A percentile compares a stretch with the other conserved stretches of the same genome.
These are phyloP conservation scores for Alisma plantagoaquatica DNA, from an alignment of 106 monocot species.

Conservation along the genomic window DNA sequence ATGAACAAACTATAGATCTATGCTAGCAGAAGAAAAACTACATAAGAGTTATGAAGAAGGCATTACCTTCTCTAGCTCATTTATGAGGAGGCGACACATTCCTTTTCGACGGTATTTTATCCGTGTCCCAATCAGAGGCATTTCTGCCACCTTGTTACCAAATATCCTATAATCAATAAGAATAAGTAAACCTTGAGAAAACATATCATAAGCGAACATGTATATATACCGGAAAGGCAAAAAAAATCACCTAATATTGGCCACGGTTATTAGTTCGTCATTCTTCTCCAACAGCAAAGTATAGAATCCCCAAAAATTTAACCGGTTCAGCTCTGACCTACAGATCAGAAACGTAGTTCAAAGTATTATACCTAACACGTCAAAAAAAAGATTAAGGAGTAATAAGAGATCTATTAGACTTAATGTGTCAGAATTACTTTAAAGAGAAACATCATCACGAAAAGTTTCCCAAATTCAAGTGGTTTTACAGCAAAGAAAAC, in stretches of 20 bases:
- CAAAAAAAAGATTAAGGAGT: not conserved
- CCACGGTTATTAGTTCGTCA: conserved; percentile 58
- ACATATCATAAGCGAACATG: too few species aligned
- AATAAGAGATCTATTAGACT: too few species aligned
- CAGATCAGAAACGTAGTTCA: not conserved
- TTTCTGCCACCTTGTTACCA: conserved; percentile 61
- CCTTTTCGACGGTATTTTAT: conserved; percentile 31
- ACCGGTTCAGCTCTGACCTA: conserved; percentile 60
- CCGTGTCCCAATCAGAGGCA: conserved; percentile 56
- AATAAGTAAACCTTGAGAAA: too few species aligned
- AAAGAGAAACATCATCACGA: too few species aligned
- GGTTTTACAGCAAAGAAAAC: too few species aligned
- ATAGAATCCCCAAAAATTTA: conserved; percentile 82
- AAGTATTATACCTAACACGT: too few species aligned
- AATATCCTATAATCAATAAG: conserved; percentile 26
- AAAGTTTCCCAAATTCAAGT: too few species aligned
- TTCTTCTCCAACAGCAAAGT: conserved; percentile 56
- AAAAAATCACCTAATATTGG: conserved; percentile 67
- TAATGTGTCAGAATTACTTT: too few species aligned
- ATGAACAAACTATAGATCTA: too few species aligned
- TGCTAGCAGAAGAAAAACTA: too few species aligned
- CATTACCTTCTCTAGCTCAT: conserved; percentile 69
- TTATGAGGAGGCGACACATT: conserved; percentile 55
- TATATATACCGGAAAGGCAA: too few species aligned
- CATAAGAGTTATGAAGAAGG: not conserved